Percentiles rank a stretch among this genome's conserved stretches.
Conservation (phyloP, 306 rosid genomes). For the Ormosia semicastrata region DNA sequence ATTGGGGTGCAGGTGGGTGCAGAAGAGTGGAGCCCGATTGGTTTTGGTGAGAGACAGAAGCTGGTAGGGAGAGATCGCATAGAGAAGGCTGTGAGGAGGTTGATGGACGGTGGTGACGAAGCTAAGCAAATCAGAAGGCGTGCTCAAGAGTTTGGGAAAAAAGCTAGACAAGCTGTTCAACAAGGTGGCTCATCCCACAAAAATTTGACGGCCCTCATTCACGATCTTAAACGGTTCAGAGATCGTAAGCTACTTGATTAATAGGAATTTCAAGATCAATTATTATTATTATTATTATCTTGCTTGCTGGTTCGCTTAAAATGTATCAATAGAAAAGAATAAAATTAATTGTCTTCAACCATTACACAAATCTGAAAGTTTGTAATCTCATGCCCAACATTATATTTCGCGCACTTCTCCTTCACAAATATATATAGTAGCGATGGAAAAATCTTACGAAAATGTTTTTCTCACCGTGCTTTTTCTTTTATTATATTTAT, state of each 20-base stretch:
- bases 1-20: constrained; percentile 43
- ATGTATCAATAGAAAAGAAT: neutral
- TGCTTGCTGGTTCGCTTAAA: no score
- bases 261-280: neutral
- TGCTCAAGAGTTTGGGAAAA: constrained; percentile 1
- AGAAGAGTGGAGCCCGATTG: neutral
- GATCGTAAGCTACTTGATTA: neutral
- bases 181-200: constrained; percentile 30
- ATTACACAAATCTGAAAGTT: no score
- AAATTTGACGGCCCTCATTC: constrained; percentile 20
- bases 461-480: no score
- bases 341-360: no score
- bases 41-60: neutral
- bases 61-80: constrained; percentile 21
- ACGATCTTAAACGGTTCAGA: constrained; percentile 15
- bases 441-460: no score
- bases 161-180: constrained; percentile 22
- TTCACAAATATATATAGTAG: no score
- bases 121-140: constrained; percentile 3
- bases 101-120: constrained; percentile 43
- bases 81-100: constrained; percentile 28
- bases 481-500: no score
- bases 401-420: no score
- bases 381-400: no score
- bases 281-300: no score